Evolutionary conservation across 768 basidiomycete species (phyloP).

Genomic region (Mycena galopus): DNA sequence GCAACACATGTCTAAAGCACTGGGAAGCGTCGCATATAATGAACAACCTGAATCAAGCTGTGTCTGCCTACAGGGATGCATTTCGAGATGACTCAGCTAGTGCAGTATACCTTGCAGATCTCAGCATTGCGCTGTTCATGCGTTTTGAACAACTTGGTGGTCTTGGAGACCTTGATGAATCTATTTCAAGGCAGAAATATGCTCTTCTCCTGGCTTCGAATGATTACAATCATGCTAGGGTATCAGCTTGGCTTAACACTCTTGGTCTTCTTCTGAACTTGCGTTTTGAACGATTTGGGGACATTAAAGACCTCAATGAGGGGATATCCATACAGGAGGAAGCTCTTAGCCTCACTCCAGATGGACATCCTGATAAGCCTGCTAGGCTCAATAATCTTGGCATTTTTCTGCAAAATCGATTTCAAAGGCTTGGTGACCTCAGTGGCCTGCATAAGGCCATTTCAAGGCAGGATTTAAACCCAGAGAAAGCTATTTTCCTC

Average conservation of each 20-base stretch:
- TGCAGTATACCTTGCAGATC: not conserved
- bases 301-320: conserved; percentile 10
- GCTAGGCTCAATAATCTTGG: conserved; percentile 12
- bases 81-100: not conserved
- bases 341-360: conserved; percentile 4
- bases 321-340: not conserved
- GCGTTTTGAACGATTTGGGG: not conserved
- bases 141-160: not conserved
- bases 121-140: not conserved
- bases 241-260: not conserved
- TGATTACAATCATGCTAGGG: not conserved
- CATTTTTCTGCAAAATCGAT: conserved; percentile 5
- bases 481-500: conserved; percentile 15
- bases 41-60: not conserved
- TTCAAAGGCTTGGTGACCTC: conserved; percentile 8
- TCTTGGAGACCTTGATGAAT: too few relatives aligned
- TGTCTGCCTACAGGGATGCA: not conserved
- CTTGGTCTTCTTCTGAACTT: not conserved
- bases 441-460: conserved; percentile 17
- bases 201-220: not conserved
- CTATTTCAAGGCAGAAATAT: too few relatives aligned
- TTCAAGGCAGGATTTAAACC: not conserved
- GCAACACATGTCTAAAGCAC: not conserved
- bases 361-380: conserved; percentile 14
- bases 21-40: not conserved